Conservation (phyloP, 1,284 basidiomycete species). For the Rhodotorula sp. region DNA sequence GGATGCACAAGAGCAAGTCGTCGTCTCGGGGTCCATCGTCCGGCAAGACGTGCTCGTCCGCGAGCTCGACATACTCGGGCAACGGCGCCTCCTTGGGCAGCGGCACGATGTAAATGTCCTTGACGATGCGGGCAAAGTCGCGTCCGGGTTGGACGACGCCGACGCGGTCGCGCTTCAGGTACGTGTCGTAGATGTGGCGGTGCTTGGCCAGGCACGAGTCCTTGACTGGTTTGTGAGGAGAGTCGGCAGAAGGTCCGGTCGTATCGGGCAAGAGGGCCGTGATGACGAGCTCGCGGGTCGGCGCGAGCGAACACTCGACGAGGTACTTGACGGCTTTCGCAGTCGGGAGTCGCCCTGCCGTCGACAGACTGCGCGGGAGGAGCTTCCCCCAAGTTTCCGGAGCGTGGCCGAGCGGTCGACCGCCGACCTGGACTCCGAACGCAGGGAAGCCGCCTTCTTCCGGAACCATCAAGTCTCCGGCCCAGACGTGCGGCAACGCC, state of each 20-base stretch:
- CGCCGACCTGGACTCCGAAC: conserved; percentile 44
- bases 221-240: conserved; percentile 36
- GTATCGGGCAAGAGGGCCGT: conserved; percentile 44
- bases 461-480: conserved; percentile 43
- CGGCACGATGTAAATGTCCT: conserved; percentile 85
- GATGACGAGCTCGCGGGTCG: conserved; percentile 44
- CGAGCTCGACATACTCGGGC: conserved; percentile 80
- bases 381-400: conserved; percentile 41
- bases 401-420: conserved; percentile 40
- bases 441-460: conserved; percentile 46
- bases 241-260: conserved; percentile 35
- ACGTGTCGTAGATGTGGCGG: conserved; percentile 42
- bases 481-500: conserved; percentile 37
- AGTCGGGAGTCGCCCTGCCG: conserved; percentile 44
- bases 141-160: conserved; percentile 44
- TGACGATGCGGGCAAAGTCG: conserved; percentile 54
- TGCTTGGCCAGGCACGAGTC: conserved; percentile 42
- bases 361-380: conserved; percentile 36
- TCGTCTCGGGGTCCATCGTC: conserved; percentile 60
- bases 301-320: conserved; percentile 45
- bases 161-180: conserved; percentile 42
- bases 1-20: conserved; percentile 75
- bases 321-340: conserved; percentile 45
- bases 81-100: conserved; percentile 65
- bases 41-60: conserved; percentile 69